Evolutionary conservation across 495 filamentous ascomycete species (phyloP).

Genomic region (Hypoxylon crocopeplum): DNA sequence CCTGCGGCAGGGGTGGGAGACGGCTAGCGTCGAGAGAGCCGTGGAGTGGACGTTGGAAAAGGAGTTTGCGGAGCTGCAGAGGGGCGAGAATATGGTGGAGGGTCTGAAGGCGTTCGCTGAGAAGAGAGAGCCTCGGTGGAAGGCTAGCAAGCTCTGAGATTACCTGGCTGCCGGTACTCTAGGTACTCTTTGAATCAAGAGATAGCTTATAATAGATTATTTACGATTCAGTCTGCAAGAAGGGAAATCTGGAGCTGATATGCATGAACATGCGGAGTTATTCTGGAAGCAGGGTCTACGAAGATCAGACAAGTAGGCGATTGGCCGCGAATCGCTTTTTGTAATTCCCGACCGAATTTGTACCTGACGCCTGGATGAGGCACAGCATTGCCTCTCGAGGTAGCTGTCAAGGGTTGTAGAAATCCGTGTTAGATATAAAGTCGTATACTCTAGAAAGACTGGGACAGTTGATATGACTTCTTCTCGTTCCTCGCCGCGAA

Average conservation of each 20-base stretch:
- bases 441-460: too few relatives aligned
- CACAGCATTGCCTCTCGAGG: not conserved
- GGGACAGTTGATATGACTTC: not conserved
- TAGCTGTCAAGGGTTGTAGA: not conserved
- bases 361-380: not conserved
- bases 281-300: conserved; percentile 6
- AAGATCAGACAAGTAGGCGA: not conserved
- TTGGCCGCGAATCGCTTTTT: not conserved
- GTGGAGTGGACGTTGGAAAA: conserved; percentile 62
- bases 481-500: not conserved
- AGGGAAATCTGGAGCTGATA: conserved; percentile 5
- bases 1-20: conserved; percentile 67
- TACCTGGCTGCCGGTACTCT: not conserved
- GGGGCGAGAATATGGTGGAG: conserved; percentile 48
- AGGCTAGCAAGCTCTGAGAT: conserved; percentile 38
- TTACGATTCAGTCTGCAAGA: conserved; percentile 14
- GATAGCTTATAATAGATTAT: not conserved
- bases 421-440: too few relatives aligned
- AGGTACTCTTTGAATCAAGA: too few relatives aligned
- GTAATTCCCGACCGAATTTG: not conserved
- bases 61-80: conserved; percentile 52
- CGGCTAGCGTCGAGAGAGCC: conserved; percentile 66
- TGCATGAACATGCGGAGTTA: not conserved
- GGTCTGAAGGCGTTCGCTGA: conserved; percentile 48
- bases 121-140: conserved; percentile 50